phyloP scores from a whole-genome alignment of 169 alveolate species.

The Toxoplasma gondii region DNA sequence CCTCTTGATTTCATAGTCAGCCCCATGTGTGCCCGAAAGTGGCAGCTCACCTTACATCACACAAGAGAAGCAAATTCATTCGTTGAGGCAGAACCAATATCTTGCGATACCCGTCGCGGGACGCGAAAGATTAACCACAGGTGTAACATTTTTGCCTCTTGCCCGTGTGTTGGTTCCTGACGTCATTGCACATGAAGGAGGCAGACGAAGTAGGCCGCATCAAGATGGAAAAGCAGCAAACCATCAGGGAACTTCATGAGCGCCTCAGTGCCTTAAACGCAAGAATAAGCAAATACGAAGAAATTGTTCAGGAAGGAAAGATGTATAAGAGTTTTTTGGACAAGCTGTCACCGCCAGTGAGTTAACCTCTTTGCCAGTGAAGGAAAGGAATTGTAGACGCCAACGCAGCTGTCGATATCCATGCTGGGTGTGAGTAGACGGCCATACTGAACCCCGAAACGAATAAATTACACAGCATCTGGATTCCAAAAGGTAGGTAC shows the following conservation, averaged over 20 bases:
- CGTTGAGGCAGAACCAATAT: too few species aligned
- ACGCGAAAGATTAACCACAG: too few species aligned
- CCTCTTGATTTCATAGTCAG: neutral
- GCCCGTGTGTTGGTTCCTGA: neutral
- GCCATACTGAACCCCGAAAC: too few species aligned
- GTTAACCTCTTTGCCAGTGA: neutral
- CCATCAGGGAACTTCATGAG: constrained; percentile 25
- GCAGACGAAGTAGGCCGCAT: constrained; percentile 40
- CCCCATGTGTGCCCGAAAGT: neutral
- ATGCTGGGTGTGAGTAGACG: too few species aligned
- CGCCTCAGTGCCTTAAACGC: neutral
- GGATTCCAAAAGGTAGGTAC: too few species aligned
- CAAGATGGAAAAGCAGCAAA: constrained; percentile 29
- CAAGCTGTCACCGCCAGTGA: constrained; percentile 32
- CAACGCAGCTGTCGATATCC: too few species aligned
- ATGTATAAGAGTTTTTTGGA: neutral
- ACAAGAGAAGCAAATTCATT: too few species aligned
- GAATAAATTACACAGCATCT: too few species aligned
- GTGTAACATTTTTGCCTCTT: too few species aligned
- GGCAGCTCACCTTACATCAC: neutral
- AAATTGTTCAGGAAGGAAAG: constrained; percentile 12
- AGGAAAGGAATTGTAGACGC: too few species aligned
- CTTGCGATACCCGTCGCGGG: too few species aligned
- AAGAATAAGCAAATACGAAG: constrained; percentile 28
- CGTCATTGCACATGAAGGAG: neutral